A percentile compares a stretch with the other conserved stretches of the same genome.
These are phyloP conservation scores for Tricholoma saponaceum DNA, from an alignment of 768 basidiomycete species.

Conservation along the genomic window DNA sequence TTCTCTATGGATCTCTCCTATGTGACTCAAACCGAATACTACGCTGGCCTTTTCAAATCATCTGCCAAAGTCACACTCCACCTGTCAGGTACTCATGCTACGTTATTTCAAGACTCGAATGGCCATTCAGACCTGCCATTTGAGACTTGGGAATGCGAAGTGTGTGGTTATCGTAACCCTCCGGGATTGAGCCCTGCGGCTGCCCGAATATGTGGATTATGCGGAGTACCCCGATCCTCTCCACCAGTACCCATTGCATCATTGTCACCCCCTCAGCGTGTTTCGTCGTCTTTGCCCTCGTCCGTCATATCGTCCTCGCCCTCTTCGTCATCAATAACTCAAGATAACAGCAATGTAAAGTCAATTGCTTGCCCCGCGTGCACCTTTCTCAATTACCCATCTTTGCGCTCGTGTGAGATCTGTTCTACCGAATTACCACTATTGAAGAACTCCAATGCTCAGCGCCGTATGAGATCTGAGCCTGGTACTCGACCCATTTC, in stretches of 20 bases:
- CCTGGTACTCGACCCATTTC: conserved; percentile 65
- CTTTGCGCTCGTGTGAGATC: conserved; percentile 75
- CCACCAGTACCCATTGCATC: conserved; percentile 21
- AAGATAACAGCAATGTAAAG: conserved; percentile 24
- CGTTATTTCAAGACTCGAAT: conserved; percentile 16
- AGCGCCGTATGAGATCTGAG: conserved; percentile 47
- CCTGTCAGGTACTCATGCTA: conserved; percentile 34
- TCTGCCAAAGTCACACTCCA: conserved; percentile 85
- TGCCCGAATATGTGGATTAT: conserved; percentile 71
- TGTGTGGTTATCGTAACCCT: conserved; percentile 85
- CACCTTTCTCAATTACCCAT: conserved; percentile 88
- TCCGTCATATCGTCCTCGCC: conserved; percentile 32
- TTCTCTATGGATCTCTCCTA: conserved; percentile 63
- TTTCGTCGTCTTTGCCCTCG: conserved; percentile 37
- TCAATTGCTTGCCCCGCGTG: conserved; percentile 76
- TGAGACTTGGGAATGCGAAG: conserved; percentile 78
- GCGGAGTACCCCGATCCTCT: conserved; percentile 67
- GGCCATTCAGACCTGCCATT: conserved; percentile 29
- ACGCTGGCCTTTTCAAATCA: conserved; percentile 86
- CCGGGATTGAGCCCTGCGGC: conserved; percentile 69
- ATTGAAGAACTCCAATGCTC: conserved; percentile 8
- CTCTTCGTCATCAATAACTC: conserved; percentile 30
- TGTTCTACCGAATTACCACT: conserved; percentile 68
- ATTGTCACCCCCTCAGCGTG: conserved; percentile 19
- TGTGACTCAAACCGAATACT: conserved; percentile 79